Evolutionary conservation across 1,284 basidiomycete genomes (phyloP).

Genomic region (Amylostereum areolatum): DNA sequence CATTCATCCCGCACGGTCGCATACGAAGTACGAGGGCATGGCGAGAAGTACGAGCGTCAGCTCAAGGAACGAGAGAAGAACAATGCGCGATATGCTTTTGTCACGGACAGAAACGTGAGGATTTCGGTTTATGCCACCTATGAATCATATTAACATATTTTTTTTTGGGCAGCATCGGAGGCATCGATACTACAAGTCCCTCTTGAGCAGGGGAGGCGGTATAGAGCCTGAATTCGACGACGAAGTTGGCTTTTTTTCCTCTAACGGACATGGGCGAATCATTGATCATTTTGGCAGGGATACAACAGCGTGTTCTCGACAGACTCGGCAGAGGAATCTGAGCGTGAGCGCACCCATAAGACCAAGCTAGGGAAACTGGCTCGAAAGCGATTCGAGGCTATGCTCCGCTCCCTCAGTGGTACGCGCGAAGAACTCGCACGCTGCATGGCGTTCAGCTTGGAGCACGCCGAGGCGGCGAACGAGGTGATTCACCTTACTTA

Average conservation of each 20-base stretch:
- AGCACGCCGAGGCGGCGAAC: slow-evolving; percentile 89
- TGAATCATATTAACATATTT: slow-evolving; percentile 8
- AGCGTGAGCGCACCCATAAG: slow-evolving; percentile 74
- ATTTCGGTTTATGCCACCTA: slow-evolving; percentile 3
- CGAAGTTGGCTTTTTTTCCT: slow-evolving; percentile 46
- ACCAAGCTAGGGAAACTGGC: slow-evolving; percentile 73
- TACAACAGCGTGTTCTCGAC: slow-evolving; percentile 91
- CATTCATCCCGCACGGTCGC: slow-evolving; percentile 82
- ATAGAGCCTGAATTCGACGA: slow-evolving; percentile 76
- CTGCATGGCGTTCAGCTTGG: slow-evolving; percentile 93
- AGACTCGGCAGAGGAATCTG: slow-evolving; percentile 92
- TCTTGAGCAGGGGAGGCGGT: slow-evolving; percentile 60
- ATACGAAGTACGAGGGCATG: slow-evolving; percentile 78
- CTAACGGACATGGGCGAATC: too few relatives aligned
- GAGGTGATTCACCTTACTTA: slow-evolving; percentile 46
- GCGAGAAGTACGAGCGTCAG: slow-evolving; percentile 68
- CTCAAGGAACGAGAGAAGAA: slow-evolving; percentile 72
- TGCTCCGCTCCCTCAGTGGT: slow-evolving; percentile 83
- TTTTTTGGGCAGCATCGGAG: slow-evolving; percentile 57
- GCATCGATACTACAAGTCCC: slow-evolving; percentile 75
- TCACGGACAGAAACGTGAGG: slow-evolving; percentile 64
- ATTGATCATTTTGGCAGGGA: slow-evolving; percentile 44
- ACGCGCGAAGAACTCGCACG: slow-evolving; percentile 88
- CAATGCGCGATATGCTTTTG: slow-evolving; percentile 81
- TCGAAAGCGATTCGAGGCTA: slow-evolving; percentile 78